Conservation (phyloP, 495 filamentous ascomycete species). For the Gamarada debralockiae region DNA sequence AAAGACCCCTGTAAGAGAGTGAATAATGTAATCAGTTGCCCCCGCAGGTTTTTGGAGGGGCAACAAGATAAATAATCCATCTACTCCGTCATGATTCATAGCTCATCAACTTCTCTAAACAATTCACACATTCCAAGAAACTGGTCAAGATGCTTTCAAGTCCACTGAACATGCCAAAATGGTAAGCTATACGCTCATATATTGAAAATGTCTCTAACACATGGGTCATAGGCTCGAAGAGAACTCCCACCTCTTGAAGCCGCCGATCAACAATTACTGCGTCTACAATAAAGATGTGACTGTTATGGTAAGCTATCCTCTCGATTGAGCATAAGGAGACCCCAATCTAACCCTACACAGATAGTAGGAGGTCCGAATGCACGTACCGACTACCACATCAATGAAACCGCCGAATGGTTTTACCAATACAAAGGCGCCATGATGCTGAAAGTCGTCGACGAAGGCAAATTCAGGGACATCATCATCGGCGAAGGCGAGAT, state of each 20-base stretch:
- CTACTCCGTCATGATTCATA: no score
- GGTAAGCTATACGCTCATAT: no score
- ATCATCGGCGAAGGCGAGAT: constrained; percentile 89
- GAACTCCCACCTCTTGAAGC: constrained; percentile 90
- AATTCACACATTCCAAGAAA: no score
- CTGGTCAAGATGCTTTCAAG: constrained; percentile 19
- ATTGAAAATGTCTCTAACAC: no score
- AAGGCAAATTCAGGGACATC: constrained; percentile 69
- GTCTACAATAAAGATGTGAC: constrained; percentile 81
- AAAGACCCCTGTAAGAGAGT: neutral
- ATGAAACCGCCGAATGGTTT: constrained; percentile 94
- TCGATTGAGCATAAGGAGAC: neutral
- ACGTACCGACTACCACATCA: constrained; percentile 98
- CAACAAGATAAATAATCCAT: no score
- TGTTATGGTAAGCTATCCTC: constrained; percentile 56
- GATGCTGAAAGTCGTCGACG: constrained; percentile 85
- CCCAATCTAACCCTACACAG: constrained; percentile 32
- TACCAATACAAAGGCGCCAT: constrained; percentile 92
- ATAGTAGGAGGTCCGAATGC: constrained; percentile 97
- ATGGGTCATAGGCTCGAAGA: constrained; percentile 83
- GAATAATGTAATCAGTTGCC: no score
- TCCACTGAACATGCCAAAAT: constrained; percentile 81
- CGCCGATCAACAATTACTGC: constrained; percentile 96
- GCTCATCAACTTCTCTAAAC: no score
- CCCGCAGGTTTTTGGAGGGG: no score